Evolutionary conservation across 2,329 filamentous ascomycete species (phyloP), one percentile per base, ranked within the genome.

Genomic region (Sodiomyces alkalinus): DNA sequence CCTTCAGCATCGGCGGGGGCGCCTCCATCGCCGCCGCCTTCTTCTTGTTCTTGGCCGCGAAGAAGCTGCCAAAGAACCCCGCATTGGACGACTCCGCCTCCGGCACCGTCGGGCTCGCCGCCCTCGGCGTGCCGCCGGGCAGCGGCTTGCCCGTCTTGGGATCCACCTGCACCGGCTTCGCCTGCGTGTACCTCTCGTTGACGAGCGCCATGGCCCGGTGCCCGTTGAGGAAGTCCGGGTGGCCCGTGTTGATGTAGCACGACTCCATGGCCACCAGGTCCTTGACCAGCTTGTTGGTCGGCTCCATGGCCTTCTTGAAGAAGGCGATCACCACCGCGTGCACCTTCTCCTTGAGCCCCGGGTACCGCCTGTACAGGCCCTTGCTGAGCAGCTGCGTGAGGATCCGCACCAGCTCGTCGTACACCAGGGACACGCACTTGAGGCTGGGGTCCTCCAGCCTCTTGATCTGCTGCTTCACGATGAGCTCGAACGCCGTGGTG

Each of bases 11-110:
- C 17, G 90, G 73, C 37, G 90, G 90, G 21, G 90, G 90, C 10
- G 90, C 67, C 52, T 98, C 90, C 90, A 98, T 98, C 26, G 87
- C 86, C n/a, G 90, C 90, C 60, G 92, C 92, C 77, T 94, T 96
- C 72, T 98, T 98, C 75, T 96, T 98, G 63, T 96, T 98, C 72
- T 96, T 98, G 48, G 82, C 86, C 8, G 90, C 83, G 50, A 94
- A 98, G 70, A 98, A 98, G 47, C 82, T 92, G 42, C 90, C 90
- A 45, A 98, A 98, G 68, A 98, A 98, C 20, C 87, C 85, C 34
- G 68, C 62, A 48, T 81, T 81, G 30, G 53, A 52, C 35, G 52
- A 55, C 24, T 60, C 55, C 22, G 49, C 41, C 23, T 73, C 58
- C 28, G 56, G 49, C 30, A 83, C 59, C 21, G 76, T 79, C 6